phyloP scores from a whole-genome alignment of 805 yeast species.

The Schwanniomyces vanrijiae region DNA sequence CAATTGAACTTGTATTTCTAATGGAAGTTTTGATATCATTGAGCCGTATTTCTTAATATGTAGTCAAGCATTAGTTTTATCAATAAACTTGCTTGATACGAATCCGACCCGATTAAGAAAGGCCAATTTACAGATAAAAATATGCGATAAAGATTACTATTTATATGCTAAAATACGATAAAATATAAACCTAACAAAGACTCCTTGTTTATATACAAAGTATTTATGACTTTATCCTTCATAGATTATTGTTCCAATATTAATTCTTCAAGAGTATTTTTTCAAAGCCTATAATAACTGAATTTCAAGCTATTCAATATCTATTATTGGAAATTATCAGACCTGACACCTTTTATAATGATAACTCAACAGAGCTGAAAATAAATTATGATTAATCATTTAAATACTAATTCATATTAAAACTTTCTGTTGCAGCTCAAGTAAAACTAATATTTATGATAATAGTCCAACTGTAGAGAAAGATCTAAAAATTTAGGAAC shows the following conservation, averaged over 20 bases:
- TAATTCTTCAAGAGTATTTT: no score
- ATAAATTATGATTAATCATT: conserved; percentile 13
- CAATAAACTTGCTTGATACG: background rate
- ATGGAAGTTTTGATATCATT: conserved; percentile 32
- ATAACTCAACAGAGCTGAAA: conserved; percentile 17
- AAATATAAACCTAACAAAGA: no score
- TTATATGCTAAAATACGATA: background rate
- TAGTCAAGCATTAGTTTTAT: no score
- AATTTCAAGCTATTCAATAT: no score
- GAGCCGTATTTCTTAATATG: background rate
- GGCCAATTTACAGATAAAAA: background rate
- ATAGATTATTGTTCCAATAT: no score
- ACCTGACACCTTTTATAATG: conserved; percentile 21
- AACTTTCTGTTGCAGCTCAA: conserved; percentile 15
- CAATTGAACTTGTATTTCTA: conserved; percentile 42
- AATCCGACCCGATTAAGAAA: background rate
- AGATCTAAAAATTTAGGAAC: conserved; percentile 15
- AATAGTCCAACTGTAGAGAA: conserved; percentile 13
- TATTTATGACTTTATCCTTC: no score
- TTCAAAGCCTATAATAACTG: no score
- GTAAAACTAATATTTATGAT: conserved; percentile 13
- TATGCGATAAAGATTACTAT: background rate
- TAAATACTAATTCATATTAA: conserved; percentile 12
- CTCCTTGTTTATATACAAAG: no score
- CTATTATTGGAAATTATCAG: conserved; percentile 12